These are phyloP conservation scores for Aphanomyces astaci DNA, from an alignment of 352 stramenopile genomes.

Conservation along the genomic window DNA sequence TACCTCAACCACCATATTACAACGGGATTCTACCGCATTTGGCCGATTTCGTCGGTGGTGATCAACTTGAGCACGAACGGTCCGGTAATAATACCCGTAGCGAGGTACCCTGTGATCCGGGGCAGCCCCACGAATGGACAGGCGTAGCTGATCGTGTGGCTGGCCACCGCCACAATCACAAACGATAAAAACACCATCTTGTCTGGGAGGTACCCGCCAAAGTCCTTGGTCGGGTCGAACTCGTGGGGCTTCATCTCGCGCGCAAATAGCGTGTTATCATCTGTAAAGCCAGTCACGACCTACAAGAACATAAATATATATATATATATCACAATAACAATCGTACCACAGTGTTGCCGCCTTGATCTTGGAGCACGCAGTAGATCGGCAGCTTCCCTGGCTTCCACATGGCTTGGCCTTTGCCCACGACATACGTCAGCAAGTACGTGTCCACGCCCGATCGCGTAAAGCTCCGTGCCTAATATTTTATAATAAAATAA, in stretches of 20 bases:
- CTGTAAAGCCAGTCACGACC: slow-evolving; percentile 49
- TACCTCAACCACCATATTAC: too few species aligned
- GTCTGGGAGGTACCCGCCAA: slow-evolving; percentile 39
- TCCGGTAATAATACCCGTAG: slow-evolving; percentile 55
- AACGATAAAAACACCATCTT: slow-evolving; percentile 44
- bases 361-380: slow-evolving; percentile 42
- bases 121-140: slow-evolving; percentile 51
- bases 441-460: slow-evolving; percentile 40
- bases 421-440: slow-evolving; percentile 53
- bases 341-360: slow-evolving; percentile 36
- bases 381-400: slow-evolving; percentile 43
- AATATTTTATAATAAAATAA: too few species aligned
- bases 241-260: slow-evolving; percentile 55
- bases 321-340: not conserved
- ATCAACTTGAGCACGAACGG: slow-evolving; percentile 57
- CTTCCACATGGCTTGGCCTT: slow-evolving; percentile 46
- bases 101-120: slow-evolving; percentile 56
- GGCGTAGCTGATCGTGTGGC: slow-evolving; percentile 50
- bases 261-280: slow-evolving; percentile 54
- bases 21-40: slow-evolving; percentile 28
- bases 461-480: slow-evolving; percentile 38
- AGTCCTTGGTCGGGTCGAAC: slow-evolving; percentile 39
- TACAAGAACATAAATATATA: not conserved
- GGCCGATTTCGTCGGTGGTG: slow-evolving; percentile 35
- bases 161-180: slow-evolving; percentile 50